These are phyloP conservation scores for Monosporozyma yasuniensis DNA, from an alignment of 805 yeast genomes.

Conservation along the genomic window DNA sequence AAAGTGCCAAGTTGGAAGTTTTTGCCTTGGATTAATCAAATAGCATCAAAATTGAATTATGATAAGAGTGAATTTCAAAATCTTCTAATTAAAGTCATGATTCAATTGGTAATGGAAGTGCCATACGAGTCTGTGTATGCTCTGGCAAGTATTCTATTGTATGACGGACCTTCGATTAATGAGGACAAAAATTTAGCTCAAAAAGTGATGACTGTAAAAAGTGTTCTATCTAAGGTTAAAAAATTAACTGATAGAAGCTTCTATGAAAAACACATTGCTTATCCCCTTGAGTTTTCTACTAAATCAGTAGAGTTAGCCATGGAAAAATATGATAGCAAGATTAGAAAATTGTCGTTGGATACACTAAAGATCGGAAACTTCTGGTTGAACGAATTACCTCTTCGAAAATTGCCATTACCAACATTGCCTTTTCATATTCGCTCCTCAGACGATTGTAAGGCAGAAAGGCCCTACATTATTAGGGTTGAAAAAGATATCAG, in stretches of 20 bases:
- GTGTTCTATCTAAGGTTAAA: conserved; percentile 37
- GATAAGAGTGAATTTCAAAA: conserved; percentile 48
- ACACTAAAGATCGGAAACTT: conserved; percentile 40
- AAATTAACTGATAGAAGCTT: conserved; percentile 20
- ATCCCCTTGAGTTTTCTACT: conserved; percentile 44
- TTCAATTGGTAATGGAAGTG: conserved; percentile 41
- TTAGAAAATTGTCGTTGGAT: conserved; percentile 19
- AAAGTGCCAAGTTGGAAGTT: conserved; percentile 51
- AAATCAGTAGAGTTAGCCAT: conserved; percentile 45
- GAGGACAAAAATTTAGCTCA: conserved; percentile 35
- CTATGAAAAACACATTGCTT: conserved; percentile 29
- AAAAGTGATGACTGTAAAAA: conserved; percentile 44
- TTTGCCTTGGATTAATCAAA: conserved; percentile 75
- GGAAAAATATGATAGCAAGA: conserved; percentile 23
- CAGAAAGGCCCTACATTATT: conserved; percentile 38
- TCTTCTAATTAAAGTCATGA: conserved; percentile 40
- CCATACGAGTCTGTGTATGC: conserved; percentile 69
- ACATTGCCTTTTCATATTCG: conserved; percentile 41
- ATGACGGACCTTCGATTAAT: conserved; percentile 29
- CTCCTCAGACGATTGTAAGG: conserved; percentile 38
- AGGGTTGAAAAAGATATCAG: conserved; percentile 38
- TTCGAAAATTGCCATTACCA: conserved; percentile 55
- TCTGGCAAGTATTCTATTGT: conserved; percentile 47
- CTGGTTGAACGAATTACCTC: conserved; percentile 48
- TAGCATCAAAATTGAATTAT: conserved; percentile 56